Base-by-base conservation (phyloP, 352 stramenopile species). In the Phytopythium aichiense region DNA sequence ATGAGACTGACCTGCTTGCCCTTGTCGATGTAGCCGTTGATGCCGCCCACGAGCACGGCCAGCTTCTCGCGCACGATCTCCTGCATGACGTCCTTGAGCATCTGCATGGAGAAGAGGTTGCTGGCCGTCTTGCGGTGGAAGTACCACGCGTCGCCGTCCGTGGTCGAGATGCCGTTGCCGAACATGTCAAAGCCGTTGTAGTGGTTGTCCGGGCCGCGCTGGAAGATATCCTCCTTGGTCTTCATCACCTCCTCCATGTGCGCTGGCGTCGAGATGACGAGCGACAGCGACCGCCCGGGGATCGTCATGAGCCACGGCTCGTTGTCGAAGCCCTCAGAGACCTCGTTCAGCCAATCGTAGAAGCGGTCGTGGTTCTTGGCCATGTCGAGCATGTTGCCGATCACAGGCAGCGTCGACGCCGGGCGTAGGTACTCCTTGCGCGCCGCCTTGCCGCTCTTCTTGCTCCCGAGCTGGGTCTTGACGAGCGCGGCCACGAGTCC, bases 101-200 rank as follows among this genome's bases (percentile, higher is more conserved):
- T 54, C 25, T 78, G 64, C 31, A 69, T 66, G 7, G 65, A 69
- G 58, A 73, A 78, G 16, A 73, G 54, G 22, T 68, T 58, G 50
- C 63, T 74, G 22, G 58, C 52, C 23, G 66, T 65, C 58, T 69
- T 76, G 53, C 76, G 71, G 58, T 89, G 78, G 46, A 66, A 49
- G 31, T 68, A 58, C 79, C 79, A 87, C 18, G 35, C 40, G 37
- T 49, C 45, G 22, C 72, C 69, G 33, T 38, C 33, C 15, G 57
- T 38, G 20, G 55, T 52, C 40, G 79, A 78, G 51, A 71, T 60
- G 49, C 65, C 65, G 20, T 67, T 46, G 53, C 65, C 65, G 12
- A 71, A 46, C 35, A 71, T 37, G 37, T 71, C 65, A 30, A 58
- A 13, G 31, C 57, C 25, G 13, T 50, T 61, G 28, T 67, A 52